Conservation (phyloP, 768 basidiomycete species). For the Calocera viscosa region DNA sequence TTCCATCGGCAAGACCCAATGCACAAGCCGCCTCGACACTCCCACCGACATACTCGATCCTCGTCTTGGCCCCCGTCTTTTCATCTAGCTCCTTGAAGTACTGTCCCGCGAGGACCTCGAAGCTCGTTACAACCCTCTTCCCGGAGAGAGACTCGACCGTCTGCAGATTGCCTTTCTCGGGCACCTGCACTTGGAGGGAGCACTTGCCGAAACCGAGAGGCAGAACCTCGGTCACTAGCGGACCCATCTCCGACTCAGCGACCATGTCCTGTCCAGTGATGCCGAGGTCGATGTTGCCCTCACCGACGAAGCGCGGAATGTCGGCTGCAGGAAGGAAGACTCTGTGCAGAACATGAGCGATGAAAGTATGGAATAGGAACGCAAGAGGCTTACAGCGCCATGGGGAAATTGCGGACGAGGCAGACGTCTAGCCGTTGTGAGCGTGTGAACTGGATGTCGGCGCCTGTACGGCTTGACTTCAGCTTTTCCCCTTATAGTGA, state of each 20-base stretch:
- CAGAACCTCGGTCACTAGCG: conserved; percentile 62
- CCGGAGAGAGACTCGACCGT: conserved; percentile 71
- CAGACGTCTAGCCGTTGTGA: conserved; percentile 82
- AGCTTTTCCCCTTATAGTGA: neutral
- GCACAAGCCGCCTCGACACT: conserved; percentile 98
- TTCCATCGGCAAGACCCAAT: conserved; percentile 90
- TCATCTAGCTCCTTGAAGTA: conserved; percentile 64
- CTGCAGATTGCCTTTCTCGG: conserved; percentile 57
- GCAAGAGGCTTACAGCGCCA: conserved; percentile 63
- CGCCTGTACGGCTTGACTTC: conserved; percentile 40
- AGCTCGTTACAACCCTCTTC: conserved; percentile 87
- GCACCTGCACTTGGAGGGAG: conserved; percentile 70
- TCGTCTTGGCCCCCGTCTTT: conserved; percentile 40
- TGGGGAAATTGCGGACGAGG: conserved; percentile 83
- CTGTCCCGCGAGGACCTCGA: conserved; percentile 70
- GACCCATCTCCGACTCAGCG: conserved; percentile 73
- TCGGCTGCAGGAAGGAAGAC: conserved; percentile 94
- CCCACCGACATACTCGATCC: conserved; percentile 90
- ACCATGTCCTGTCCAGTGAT: conserved; percentile 98
- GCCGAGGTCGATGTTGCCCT: conserved; percentile 90
- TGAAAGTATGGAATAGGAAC: neutral
- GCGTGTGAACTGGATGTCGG: conserved; percentile 89
- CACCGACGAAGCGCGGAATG: conserved; percentile 96
- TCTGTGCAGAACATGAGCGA: conserved; percentile 31
- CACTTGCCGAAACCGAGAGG: conserved; percentile 90